Conservation (phyloP, 352 stramenopile genomes). For the Discostella stelligera region DNA sequence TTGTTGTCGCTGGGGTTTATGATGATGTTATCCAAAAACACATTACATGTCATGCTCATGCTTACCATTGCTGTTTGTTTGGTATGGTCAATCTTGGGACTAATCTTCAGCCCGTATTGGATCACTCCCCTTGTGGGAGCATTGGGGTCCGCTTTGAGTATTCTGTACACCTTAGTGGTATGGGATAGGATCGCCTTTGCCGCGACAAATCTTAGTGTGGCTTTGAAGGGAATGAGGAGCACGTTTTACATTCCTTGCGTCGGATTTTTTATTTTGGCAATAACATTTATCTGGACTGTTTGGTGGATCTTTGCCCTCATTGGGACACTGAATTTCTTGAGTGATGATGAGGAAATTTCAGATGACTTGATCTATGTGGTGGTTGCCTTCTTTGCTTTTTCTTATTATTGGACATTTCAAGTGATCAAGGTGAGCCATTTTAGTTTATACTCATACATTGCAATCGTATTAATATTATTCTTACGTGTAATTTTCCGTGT, state of each 20-base stretch:
- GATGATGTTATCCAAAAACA: constrained; percentile 65
- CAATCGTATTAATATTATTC: not conserved
- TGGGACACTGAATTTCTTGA: constrained; percentile 61
- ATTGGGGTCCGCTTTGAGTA: constrained; percentile 25
- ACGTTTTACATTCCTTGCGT: constrained; percentile 37
- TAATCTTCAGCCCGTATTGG: constrained; percentile 28
- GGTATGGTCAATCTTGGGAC: constrained; percentile 55
- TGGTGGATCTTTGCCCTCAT: constrained; percentile 82
- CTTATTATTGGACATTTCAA: constrained; percentile 70
- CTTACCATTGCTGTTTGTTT: constrained; percentile 57
- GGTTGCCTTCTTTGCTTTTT: constrained; percentile 56
- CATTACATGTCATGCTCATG: constrained; percentile 62
- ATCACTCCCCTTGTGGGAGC: constrained; percentile 29
- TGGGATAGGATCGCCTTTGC: constrained; percentile 53
- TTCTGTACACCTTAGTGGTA: constrained; percentile 44
- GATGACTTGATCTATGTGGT: constrained; percentile 52
- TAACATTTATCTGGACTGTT: constrained; percentile 59
- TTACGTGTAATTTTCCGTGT: not conserved
- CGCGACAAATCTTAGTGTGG: constrained; percentile 43
- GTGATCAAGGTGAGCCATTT: constrained; percentile 64
- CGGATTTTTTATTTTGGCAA: constrained; percentile 25
- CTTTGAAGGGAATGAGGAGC: constrained; percentile 47
- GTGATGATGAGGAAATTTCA: constrained; percentile 47
- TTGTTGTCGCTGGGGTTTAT: constrained; percentile 66
- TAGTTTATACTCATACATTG: not conserved